A percentile compares a stretch with the other conserved stretches of the same genome.
Conservation (phyloP, 2,329 filamentous ascomycete genomes). For the Neurospora sp. region DNA sequence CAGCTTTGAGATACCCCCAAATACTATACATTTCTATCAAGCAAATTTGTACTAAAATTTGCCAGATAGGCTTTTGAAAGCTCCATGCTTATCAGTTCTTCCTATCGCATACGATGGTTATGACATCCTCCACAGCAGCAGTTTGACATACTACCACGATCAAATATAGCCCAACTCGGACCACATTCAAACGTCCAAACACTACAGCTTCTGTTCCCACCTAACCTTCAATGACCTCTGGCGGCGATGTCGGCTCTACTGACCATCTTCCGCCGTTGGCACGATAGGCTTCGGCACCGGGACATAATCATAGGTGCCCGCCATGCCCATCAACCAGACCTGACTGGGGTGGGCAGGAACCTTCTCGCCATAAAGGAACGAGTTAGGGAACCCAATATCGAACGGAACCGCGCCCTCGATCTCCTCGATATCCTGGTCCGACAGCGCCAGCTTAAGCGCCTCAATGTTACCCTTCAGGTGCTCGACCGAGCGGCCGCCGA, state of each 20-base stretch:
- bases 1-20: not conserved
- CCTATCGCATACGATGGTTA: not conserved
- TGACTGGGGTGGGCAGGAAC: constrained; percentile 29
- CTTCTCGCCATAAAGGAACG: constrained; percentile 40
- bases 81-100: not conserved
- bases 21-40: not conserved
- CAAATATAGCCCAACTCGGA: not conserved
- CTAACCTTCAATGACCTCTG: not conserved
- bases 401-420: constrained; percentile 55
- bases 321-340: constrained; percentile 35
- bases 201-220: not conserved
- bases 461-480: constrained; percentile 63
- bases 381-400: constrained; percentile 57
- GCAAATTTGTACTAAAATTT: not conserved
- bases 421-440: constrained; percentile 50
- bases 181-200: not conserved
- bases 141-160: not conserved
- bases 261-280: constrained; percentile 26
- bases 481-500: constrained; percentile 59
- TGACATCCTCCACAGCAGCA: not conserved
- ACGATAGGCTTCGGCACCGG: constrained; percentile 31
- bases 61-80: not conserved
- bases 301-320: constrained; percentile 42
- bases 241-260: constrained; percentile 28
- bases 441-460: constrained; percentile 51